Evolutionary conservation across 129 eudicot species (phyloP).

Genomic region (Flaveria ramosissima): DNA sequence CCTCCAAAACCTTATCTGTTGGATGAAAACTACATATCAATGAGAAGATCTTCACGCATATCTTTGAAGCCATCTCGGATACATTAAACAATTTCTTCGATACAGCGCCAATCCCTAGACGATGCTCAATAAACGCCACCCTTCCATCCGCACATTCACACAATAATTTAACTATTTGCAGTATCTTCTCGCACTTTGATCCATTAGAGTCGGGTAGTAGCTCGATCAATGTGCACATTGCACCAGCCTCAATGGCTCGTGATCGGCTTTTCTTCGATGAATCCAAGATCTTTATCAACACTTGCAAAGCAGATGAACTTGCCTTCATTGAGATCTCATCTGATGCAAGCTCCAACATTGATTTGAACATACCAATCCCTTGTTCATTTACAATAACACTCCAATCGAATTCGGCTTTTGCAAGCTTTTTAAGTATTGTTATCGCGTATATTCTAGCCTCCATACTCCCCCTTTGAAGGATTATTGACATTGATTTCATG

Average conservation of each 20-base stretch:
- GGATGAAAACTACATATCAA: conserved; percentile 59
- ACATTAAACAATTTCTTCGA: conserved; percentile 59
- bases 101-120: conserved; percentile 53
- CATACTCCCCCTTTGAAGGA: conserved; percentile 73
- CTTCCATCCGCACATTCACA: conserved; percentile 83
- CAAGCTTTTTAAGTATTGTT: conserved; percentile 52
- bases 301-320: conserved; percentile 62
- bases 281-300: conserved; percentile 50
- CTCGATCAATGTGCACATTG: conserved; percentile 70
- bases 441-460: conserved; percentile 64
- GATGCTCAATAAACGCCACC: conserved; percentile 70
- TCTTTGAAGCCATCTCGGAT: conserved; percentile 48
- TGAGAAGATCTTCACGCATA: conserved; percentile 66
- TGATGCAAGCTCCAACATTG: conserved; percentile 65
- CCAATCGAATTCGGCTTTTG: conserved; percentile 50
- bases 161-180: conserved; percentile 52
- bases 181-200: conserved; percentile 60
- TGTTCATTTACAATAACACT: conserved; percentile 49
- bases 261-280: conserved; percentile 60
- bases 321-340: conserved; percentile 64
- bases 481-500: conserved; percentile 56
- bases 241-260: conserved; percentile 83
- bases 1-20: conserved; percentile 71
- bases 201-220: conserved; percentile 68
- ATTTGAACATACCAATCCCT: conserved; percentile 67